These are phyloP conservation scores for Podospora didyma DNA, from an alignment of 495 filamentous ascomycete genomes.

Conservation along the genomic window DNA sequence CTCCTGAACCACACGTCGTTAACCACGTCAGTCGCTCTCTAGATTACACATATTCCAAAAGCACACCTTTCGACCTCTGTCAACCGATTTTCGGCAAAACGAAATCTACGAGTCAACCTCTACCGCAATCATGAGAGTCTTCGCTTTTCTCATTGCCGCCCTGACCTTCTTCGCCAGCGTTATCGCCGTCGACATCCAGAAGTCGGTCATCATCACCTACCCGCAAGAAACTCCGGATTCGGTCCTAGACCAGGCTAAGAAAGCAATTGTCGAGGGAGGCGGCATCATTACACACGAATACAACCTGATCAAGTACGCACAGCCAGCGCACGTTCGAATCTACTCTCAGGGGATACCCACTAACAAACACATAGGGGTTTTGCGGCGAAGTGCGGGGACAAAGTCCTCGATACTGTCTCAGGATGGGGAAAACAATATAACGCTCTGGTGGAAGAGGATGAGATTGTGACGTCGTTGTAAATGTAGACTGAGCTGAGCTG, in stretches of 20 bases:
- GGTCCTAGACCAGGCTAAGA: slow-evolving; percentile 64
- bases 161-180: slow-evolving; percentile 52
- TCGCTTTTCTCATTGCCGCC: slow-evolving; percentile 49
- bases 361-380: slow-evolving; percentile 58
- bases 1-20: too few species aligned
- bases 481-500: background rate
- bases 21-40: background rate
- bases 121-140: slow-evolving; percentile 54
- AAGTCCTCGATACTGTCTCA: slow-evolving; percentile 65
- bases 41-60: too few species aligned
- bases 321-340: background rate
- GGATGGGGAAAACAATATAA: slow-evolving; percentile 59
- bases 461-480: slow-evolving; percentile 44
- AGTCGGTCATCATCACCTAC: slow-evolving; percentile 76
- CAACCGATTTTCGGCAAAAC: too few species aligned
- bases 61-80: too few species aligned
- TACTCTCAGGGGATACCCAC: background rate
- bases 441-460: slow-evolving; percentile 73
- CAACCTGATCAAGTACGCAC: slow-evolving; percentile 52
- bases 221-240: slow-evolving; percentile 65
- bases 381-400: slow-evolving; percentile 64
- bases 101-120: background rate
- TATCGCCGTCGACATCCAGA: slow-evolving; percentile 52
- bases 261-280: slow-evolving; percentile 64
- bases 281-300: slow-evolving; percentile 55